Evolutionary conservation across 2,329 filamentous ascomycete genomes (phyloP).

Genomic region (Lachnellula arida): DNA sequence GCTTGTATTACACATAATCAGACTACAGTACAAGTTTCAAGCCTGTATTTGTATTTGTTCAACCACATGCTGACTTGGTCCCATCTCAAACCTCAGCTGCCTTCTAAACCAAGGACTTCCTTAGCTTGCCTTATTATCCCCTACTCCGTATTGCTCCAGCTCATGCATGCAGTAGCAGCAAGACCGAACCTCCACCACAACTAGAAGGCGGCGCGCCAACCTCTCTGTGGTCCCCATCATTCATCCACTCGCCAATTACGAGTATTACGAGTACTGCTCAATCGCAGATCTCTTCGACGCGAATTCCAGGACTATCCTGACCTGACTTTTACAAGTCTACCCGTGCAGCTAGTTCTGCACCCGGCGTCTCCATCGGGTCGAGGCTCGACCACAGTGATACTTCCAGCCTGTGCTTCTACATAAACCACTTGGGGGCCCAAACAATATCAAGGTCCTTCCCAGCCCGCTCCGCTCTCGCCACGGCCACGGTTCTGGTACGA

Average conservation of each 20-base stretch:
- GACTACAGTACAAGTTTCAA: not conserved
- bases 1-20: not conserved
- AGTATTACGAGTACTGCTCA: not conserved
- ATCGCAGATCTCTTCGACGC: not conserved
- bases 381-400: not conserved
- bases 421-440: not conserved
- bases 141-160: too few species aligned
- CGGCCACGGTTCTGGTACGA: not conserved
- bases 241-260: not conserved
- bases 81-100: too few species aligned
- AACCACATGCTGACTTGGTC: too few species aligned
- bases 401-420: not conserved
- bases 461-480: not conserved
- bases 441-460: not conserved
- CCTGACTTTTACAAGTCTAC: not conserved
- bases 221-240: not conserved
- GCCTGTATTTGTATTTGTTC: too few species aligned
- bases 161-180: not conserved
- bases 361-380: not conserved
- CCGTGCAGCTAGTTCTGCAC: not conserved
- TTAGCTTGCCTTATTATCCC: not conserved
- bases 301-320: not conserved
- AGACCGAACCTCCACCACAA: not conserved
- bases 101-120: not conserved
- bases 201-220: not conserved